A percentile compares a stretch with the other conserved stretches of the same genome.
These are phyloP conservation scores for Globisporangium cylindrosporum DNA, from an alignment of 352 stramenopile species.

Conservation along the genomic window DNA sequence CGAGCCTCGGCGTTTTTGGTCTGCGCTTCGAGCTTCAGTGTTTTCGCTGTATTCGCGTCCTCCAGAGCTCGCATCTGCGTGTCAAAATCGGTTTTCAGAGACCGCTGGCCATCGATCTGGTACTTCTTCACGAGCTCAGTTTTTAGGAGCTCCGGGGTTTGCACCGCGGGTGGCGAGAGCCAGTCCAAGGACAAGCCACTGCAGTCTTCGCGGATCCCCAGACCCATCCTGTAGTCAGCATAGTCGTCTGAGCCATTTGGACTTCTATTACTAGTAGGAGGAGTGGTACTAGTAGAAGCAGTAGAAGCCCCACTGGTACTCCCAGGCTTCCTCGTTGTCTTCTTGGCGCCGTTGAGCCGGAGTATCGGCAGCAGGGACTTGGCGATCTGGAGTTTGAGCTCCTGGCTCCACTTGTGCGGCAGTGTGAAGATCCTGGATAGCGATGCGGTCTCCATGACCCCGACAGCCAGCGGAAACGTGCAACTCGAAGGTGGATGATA, in stretches of 20 bases:
- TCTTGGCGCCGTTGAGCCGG: constrained; percentile 25
- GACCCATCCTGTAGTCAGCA: constrained; percentile 27
- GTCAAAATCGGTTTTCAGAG: constrained; percentile 26
- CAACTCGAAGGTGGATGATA: constrained; percentile 46
- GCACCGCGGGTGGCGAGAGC: constrained; percentile 23
- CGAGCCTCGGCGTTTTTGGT: constrained; percentile 19
- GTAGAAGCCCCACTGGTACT: too few relatives aligned
- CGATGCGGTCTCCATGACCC: constrained; percentile 39
- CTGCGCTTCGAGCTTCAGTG: constrained; percentile 17
- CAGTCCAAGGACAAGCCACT: constrained; percentile 17
- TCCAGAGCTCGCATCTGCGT: constrained; percentile 21
- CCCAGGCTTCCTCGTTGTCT: background rate
- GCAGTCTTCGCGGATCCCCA: constrained; percentile 35
- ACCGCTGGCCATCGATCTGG: constrained; percentile 29
- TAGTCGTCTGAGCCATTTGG: constrained; percentile 5
- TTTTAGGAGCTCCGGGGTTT: constrained; percentile 19
- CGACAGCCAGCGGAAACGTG: constrained; percentile 36
- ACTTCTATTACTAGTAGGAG: too few relatives aligned
- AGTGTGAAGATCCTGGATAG: constrained; percentile 36
- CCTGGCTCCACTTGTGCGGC: constrained; percentile 39
- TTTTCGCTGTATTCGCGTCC: constrained; percentile 15
- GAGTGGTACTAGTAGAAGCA: too few relatives aligned
- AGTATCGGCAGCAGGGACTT: constrained; percentile 31
- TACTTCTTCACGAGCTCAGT: constrained; percentile 34
- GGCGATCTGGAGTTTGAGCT: constrained; percentile 50